Base-by-base conservation (phyloP, 2,329 filamentous ascomycete species). In the Aspergillus carbonarius region DNA sequence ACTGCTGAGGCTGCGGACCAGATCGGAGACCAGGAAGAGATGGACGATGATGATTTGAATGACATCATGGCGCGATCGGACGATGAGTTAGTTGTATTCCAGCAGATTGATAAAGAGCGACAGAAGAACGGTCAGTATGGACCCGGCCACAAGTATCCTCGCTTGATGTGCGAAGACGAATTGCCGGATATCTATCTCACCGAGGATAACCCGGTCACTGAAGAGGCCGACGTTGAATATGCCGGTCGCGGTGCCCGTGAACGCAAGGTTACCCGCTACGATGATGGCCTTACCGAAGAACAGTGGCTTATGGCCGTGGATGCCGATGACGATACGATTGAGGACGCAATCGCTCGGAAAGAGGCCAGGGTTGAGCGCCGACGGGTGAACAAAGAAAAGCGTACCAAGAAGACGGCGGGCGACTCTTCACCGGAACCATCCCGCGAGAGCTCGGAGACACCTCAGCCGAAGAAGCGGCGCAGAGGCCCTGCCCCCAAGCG, bases 301-400 rank as follows among this genome's bases (percentile, higher is more conserved):
- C 96, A 99, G 76, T 99, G 95, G 95, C 85, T 98, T 53, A 93
- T 96, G 81, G 95, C 95, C 55, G 93, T 99, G 32, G 95, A 99
- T 72, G 93, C 96, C 60, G 93, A 97, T 52, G 95, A 99, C 1
- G 95, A 99, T 72, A 88, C 87, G 0, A 92, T 96, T 30, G 95
- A 98, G 72, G 93, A 92, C 55, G 95, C 95, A 2, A 93, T 96
- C 37, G 90, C 91, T 35, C 88, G 95, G 40, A 98, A 97, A 70
- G 88, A 92, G 72, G 91, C 91, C 4, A 87, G 90, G 54, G 91
- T 92, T 64, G 91, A 92, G 61, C 91, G 88, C 73, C 88, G 93
- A 35, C 87, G 90, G 53, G 79, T 81, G 8, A 97, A 96, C 70
- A 89, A 90, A 70, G 76, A 89, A 15, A 90, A 88, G 78, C 84